These are phyloP conservation scores for Collybiopsis confluens DNA, from an alignment of 768 basidiomycete genomes.

Conservation along the genomic window DNA sequence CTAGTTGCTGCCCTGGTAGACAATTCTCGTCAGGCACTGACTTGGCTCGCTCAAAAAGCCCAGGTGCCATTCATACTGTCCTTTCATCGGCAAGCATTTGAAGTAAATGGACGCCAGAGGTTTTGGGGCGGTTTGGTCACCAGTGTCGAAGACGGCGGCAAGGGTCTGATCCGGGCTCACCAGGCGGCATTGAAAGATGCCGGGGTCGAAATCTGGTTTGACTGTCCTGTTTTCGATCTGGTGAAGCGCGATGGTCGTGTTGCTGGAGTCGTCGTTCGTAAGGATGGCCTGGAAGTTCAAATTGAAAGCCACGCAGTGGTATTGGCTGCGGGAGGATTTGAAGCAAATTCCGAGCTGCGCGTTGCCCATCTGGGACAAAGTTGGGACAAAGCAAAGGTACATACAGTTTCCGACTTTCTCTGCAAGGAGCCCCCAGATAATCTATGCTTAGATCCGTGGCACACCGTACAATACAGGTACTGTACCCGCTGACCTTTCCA, in stretches of 20 bases:
- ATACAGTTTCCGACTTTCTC: constrained; percentile 9
- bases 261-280: constrained; percentile 41
- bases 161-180: constrained; percentile 60
- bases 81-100: constrained; percentile 66
- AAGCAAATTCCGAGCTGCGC: constrained; percentile 51
- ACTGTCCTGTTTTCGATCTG: constrained; percentile 41
- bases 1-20: constrained; percentile 52
- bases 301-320: constrained; percentile 44
- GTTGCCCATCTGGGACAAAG: constrained; percentile 49
- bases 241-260: constrained; percentile 35
- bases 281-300: constrained; percentile 27
- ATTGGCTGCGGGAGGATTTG: constrained; percentile 65
- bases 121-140: constrained; percentile 73
- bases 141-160: constrained; percentile 61
- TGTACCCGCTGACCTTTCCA: too few species aligned
- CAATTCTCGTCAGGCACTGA: constrained; percentile 49
- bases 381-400: constrained; percentile 57
- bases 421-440: neutral
- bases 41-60: constrained; percentile 51
- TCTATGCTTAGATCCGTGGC: constrained; percentile 56
- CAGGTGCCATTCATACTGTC: constrained; percentile 53
- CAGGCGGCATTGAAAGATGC: constrained; percentile 41
- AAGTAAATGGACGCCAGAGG: constrained; percentile 54
- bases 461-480: constrained; percentile 59
- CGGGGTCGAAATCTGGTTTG: constrained; percentile 56